Evolutionary conservation across 1,139 yeast species (phyloP), one percentile per base, ranked within the genome.

Genomic region (Ogataea hybrid): DNA sequence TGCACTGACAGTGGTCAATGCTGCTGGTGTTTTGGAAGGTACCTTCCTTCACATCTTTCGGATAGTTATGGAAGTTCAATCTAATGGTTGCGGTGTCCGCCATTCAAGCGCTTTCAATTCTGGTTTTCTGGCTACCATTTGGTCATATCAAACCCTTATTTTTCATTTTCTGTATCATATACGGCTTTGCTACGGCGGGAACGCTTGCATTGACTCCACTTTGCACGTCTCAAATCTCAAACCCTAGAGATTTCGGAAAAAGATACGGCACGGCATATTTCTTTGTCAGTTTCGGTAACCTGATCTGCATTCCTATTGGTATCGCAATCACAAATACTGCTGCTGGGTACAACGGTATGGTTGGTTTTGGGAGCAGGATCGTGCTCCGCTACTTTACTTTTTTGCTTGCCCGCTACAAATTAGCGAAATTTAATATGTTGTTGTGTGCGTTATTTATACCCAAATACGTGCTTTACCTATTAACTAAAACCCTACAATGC

Each of bases 21-120:
- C 79, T 1, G 65, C 76, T 2, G 86, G 87, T 5, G 68, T 79
- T 12, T 72, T 3, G 88, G 87, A 1, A 63, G 88, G 46, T 71
- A 71, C 42, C 51, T 78, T 6, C 82, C 86, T 1, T 80, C 81
- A 0, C 59, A 66, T 23, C 49, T 73, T 8, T 71, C 81, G 0
- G 84, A 83, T 45, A 75, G 67, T 44, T 70, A 59, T 44, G 89
- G 0, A 66, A 76, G 28, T 81, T 75, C 59, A 82, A 81, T 52
- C 67, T 80, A 14, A 73, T 75, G 55, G 62, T 25, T 43, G 57
- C 17, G 65, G 77, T 62, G 59, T 75, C 49, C 18, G 62, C n/a
- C 50, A 70, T 36, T 64, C 77, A 25, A 69, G 56, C 71, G 1
- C 17, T 78, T 4, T 61, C 70, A 17, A 63, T 72, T 4, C 28